Evolutionary conservation across 2,329 filamentous ascomycete species (phyloP).

Genomic region (Alternaria arborescens): DNA sequence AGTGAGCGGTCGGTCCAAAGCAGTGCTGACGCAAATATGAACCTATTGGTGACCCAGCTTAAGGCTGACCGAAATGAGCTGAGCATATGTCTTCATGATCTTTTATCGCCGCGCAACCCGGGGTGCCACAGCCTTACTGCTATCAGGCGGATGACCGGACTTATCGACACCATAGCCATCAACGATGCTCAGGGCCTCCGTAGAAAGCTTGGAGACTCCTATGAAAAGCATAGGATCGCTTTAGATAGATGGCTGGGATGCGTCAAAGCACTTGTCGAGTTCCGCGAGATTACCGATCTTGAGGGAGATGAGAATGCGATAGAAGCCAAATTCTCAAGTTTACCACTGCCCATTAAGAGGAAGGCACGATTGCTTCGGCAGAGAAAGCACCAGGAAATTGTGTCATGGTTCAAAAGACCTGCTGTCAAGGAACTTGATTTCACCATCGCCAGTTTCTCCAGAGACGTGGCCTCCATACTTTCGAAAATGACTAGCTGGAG

Average conservation of each 20-base stretch:
- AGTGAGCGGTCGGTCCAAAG: background rate
- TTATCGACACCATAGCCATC: background rate
- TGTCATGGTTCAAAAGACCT: background rate
- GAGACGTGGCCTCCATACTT: background rate
- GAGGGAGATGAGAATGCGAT: background rate
- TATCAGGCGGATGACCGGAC: background rate
- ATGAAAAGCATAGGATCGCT: background rate
- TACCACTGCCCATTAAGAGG: background rate
- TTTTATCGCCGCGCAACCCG: background rate
- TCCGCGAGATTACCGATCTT: constrained; percentile 1
- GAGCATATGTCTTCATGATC: background rate
- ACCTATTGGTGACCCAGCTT: background rate
- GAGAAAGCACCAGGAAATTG: background rate
- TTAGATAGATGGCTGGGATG: constrained; percentile 7
- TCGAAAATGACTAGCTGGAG: background rate
- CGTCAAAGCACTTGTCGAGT: background rate
- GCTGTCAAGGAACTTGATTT: background rate
- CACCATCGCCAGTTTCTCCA: background rate
- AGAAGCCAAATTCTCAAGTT: background rate
- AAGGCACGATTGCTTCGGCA: background rate
- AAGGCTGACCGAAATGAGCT: background rate
- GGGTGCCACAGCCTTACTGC: background rate
- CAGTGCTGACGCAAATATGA: background rate
- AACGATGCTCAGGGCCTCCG: background rate
- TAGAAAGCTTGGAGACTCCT: background rate